Percentiles rank a stretch among this genome's conserved stretches.
Conservation (phyloP, 805 yeast genomes). For the Isabelozyma heimii region DNA sequence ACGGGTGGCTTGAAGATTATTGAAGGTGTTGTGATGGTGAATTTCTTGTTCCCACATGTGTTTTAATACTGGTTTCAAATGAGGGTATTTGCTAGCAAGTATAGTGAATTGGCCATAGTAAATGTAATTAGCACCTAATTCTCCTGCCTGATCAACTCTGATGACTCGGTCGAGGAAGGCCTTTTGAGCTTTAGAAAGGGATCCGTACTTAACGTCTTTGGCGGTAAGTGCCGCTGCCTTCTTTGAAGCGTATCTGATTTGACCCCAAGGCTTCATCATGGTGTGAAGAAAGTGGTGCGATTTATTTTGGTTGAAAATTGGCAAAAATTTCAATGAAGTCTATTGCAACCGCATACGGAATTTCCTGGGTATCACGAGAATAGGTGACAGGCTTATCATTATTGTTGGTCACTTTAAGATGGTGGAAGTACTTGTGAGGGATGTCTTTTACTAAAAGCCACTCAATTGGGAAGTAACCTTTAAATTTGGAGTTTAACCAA, state of each 20-base stretch:
- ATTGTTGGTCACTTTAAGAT: constrained; percentile 43
- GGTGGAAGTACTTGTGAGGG: constrained; percentile 46
- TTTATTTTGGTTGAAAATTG: constrained; percentile 9
- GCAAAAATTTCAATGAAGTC: constrained; percentile 46
- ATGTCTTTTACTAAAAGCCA: constrained; percentile 54
- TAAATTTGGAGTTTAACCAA: constrained; percentile 51
- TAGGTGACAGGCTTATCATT: constrained; percentile 52
- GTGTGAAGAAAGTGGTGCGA: neutral
- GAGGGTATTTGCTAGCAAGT: constrained; percentile 66
- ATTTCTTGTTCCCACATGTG: constrained; percentile 99
- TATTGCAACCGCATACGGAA: constrained; percentile 47
- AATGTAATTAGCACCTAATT: constrained; percentile 90
- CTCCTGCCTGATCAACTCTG: constrained; percentile 98
- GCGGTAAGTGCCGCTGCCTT: constrained; percentile 12
- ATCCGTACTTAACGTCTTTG: constrained; percentile 32
- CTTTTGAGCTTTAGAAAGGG: constrained; percentile 51
- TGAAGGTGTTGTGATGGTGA: constrained; percentile 84
- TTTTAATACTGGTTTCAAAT: constrained; percentile 71
- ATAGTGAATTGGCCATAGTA: constrained; percentile 88
- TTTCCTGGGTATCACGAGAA: constrained; percentile 61
- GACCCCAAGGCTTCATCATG: neutral
- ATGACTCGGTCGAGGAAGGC: constrained; percentile 73
- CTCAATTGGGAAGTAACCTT: constrained; percentile 50
- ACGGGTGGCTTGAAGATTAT: constrained; percentile 66
- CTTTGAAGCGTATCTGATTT: constrained; percentile 1